Evolutionary conservation across 257 asterid genomes (phyloP).

Genomic region (Solanum clarkiae): DNA sequence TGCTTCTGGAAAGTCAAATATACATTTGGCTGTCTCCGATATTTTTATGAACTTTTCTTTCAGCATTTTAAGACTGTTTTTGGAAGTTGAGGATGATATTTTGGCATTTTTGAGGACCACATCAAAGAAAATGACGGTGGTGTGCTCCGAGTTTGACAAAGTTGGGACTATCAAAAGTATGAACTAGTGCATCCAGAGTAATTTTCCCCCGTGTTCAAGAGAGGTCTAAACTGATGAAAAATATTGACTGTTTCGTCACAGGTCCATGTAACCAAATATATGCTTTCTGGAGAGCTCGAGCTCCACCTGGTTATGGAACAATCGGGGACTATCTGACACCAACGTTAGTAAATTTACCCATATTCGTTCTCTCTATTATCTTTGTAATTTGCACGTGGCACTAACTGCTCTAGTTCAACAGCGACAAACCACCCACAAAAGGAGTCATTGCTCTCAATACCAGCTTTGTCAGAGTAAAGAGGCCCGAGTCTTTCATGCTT

Average conservation of each 20-base stretch:
- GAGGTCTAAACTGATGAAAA: neutral
- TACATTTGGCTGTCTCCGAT: constrained; percentile 69
- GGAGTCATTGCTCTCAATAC: constrained; percentile 87
- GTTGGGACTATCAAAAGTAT: constrained; percentile 71
- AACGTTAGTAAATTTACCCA: constrained; percentile 40
- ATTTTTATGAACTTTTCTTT: constrained; percentile 90
- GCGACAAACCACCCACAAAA: constrained; percentile 93
- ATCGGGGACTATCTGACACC: constrained; percentile 97
- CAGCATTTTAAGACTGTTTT: constrained; percentile 77
- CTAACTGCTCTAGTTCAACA: constrained; percentile 14
- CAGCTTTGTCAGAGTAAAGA: constrained; percentile 71
- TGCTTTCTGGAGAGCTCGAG: constrained; percentile 96
- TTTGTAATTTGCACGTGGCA: neutral
- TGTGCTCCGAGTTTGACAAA: constrained; percentile 87
- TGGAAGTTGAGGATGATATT: constrained; percentile 89
- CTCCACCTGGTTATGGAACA: constrained; percentile 87
- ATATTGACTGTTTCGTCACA: neutral
- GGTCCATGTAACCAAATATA: constrained; percentile 31
- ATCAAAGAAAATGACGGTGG: constrained; percentile 64
- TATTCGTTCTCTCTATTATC: constrained; percentile 1
- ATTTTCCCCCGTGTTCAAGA: neutral
- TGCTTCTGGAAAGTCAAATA: constrained; percentile 63
- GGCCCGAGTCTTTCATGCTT: constrained; percentile 69
- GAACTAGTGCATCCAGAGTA: neutral
- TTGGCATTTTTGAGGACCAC: constrained; percentile 79